These are phyloP conservation scores for Talaromyces borbonicus DNA, from an alignment of 495 filamentous ascomycete species.

Conservation along the genomic window DNA sequence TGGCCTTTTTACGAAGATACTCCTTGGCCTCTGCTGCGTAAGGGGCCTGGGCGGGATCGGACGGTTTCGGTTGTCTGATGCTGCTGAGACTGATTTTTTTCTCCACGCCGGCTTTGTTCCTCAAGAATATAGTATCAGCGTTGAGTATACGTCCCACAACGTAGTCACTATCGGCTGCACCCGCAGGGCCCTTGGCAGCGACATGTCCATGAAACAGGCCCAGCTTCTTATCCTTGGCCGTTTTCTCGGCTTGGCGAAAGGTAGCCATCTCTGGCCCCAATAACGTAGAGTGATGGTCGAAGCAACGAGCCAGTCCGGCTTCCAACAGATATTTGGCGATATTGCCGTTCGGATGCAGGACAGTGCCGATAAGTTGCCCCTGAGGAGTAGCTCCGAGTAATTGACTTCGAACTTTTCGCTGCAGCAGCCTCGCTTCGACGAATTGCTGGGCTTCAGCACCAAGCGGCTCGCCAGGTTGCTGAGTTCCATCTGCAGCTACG, in stretches of 20 bases:
- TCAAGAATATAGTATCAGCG: conserved; percentile 79
- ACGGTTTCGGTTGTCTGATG: conserved; percentile 78
- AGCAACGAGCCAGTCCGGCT: conserved; percentile 81
- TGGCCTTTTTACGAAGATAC: conserved; percentile 83
- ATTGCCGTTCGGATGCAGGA: conserved; percentile 82
- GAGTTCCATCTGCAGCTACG: conserved; percentile 64
- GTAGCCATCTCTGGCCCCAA: conserved; percentile 77
- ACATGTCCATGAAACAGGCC: conserved; percentile 74
- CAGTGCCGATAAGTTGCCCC: conserved; percentile 65
- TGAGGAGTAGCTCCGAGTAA: conserved; percentile 82
- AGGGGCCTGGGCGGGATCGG: conserved; percentile 71
- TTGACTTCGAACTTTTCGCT: conserved; percentile 72
- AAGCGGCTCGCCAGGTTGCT: conserved; percentile 75
- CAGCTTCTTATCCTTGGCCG: conserved; percentile 61
- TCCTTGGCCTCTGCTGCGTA: conserved; percentile 93
- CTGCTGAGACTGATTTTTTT: conserved; percentile 89
- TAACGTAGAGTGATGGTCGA: conserved; percentile 85
- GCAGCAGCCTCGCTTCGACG: conserved; percentile 73
- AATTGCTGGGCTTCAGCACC: conserved; percentile 79
- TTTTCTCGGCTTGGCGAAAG: conserved; percentile 78
- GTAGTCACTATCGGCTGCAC: conserved; percentile 58
- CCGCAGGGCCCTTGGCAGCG: conserved; percentile 42
- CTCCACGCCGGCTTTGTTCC: conserved; percentile 73
- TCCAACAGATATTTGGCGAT: conserved; percentile 83
- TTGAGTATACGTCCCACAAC: conserved; percentile 75